Conservation (phyloP, 441 rosid species). For the Gossypium gossypioides region DNA sequence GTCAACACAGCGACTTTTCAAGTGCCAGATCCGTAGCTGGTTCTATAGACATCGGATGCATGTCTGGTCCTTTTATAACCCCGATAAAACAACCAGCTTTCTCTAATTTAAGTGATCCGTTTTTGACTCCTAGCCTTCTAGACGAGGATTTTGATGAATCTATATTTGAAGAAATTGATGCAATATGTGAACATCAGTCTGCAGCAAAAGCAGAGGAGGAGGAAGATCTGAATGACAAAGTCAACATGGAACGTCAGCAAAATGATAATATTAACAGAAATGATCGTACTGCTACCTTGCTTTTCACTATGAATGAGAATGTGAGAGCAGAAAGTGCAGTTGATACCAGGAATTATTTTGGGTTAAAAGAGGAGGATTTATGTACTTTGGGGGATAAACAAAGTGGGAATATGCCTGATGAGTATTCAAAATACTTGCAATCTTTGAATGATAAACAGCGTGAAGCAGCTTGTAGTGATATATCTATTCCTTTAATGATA, state of each 20-base stretch:
- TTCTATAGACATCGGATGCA: constrained; percentile 12
- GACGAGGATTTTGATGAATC: constrained; percentile 71
- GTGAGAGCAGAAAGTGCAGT: not conserved
- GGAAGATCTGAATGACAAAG: constrained; percentile 18
- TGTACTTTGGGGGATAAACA: constrained; percentile 20
- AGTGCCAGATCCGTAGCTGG: constrained; percentile 14
- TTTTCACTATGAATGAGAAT: constrained; percentile 15
- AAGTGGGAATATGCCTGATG: constrained; percentile 43
- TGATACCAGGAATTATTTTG: constrained; percentile 12
- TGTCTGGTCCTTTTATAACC: constrained; percentile 34
- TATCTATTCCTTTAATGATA: constrained; percentile 76
- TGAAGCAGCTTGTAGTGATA: constrained; percentile 75
- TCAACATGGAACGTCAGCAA: constrained; percentile 17
- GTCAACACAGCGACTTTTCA: constrained; percentile 8
- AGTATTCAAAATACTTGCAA: constrained; percentile 49
- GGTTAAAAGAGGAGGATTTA: constrained; percentile 19
- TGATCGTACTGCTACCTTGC: constrained; percentile 17
- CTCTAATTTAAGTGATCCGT: constrained; percentile 24
- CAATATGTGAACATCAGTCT: constrained; percentile 46
- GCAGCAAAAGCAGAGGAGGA: constrained; percentile 28
- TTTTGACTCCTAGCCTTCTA: constrained; percentile 35
- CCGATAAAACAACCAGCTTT: constrained; percentile 29
- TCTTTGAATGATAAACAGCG: constrained; percentile 72
- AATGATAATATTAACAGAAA: constrained; percentile 13
- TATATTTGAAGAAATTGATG: constrained; percentile 58